These are phyloP conservation scores for Boletales sp. DNA, from an alignment of 768 basidiomycete genomes.

Conservation along the genomic window DNA sequence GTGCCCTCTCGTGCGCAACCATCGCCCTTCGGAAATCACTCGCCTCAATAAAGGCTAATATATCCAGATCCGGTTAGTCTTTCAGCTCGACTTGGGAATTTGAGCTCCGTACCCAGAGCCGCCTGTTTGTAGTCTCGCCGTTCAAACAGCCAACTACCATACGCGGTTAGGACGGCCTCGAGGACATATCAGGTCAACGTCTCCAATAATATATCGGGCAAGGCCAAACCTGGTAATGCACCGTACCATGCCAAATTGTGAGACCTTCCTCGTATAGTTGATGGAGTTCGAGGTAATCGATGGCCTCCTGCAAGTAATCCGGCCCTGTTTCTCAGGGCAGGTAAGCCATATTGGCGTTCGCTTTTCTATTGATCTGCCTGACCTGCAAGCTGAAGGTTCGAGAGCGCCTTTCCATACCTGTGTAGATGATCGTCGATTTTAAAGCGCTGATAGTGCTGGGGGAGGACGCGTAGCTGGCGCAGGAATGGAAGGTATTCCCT, in stretches of 20 bases:
- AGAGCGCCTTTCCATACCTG: conserved; percentile 69
- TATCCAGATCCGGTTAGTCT: conserved; percentile 4
- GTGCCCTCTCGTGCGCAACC: conserved; percentile 80
- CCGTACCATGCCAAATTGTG: conserved; percentile 65
- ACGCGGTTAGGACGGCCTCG: conserved; percentile 68
- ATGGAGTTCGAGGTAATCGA: conserved; percentile 75
- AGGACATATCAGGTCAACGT: conserved; percentile 8
- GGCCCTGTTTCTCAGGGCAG: conserved; percentile 41
- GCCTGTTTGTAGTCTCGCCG: conserved; percentile 80
- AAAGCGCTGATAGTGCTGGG: conserved; percentile 81
- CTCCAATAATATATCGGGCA: not conserved
- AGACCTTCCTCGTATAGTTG: conserved; percentile 73
- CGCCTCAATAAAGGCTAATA: conserved; percentile 72
- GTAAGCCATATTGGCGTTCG: not conserved
- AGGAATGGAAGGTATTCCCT: conserved; percentile 97
- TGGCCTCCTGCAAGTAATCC: conserved; percentile 73
- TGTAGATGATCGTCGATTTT: conserved; percentile 91
- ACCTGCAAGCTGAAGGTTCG: conserved; percentile 75
- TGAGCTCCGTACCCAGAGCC: conserved; percentile 58
- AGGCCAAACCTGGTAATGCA: conserved; percentile 54
- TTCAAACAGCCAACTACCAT: conserved; percentile 87
- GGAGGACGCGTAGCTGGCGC: conserved; percentile 72
- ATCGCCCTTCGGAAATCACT: conserved; percentile 66
- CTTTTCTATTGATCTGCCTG: conserved; percentile 4
- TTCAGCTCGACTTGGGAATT: not conserved